Percentiles rank a stretch among this genome's conserved stretches.
Evolutionary conservation across 2,329 filamentous ascomycete genomes (phyloP).

Genomic region (Exophiala alcalophila): DNA sequence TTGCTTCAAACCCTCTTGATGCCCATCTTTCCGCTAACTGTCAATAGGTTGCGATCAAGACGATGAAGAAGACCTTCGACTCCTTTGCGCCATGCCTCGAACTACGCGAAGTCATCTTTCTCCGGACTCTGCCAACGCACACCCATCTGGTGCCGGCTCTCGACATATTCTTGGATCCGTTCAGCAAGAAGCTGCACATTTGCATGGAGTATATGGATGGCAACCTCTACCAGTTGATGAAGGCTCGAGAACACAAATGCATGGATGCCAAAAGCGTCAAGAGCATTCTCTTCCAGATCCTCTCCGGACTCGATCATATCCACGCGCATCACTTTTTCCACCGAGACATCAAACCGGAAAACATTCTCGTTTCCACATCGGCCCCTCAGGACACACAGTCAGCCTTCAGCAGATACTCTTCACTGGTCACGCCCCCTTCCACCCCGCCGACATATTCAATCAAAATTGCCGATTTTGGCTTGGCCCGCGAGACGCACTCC

Average conservation of each 20-base stretch:
- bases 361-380: slow-evolving; percentile 93
- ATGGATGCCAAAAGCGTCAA: slow-evolving; percentile 90
- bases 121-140: slow-evolving; percentile 82
- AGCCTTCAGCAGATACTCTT: slow-evolving; percentile 88
- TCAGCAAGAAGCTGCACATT: slow-evolving; percentile 94
- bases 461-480: slow-evolving; percentile 97
- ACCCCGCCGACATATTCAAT: slow-evolving; percentile 92
- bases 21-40: slow-evolving; percentile 22
- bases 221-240: slow-evolving; percentile 98
- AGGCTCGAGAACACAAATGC: slow-evolving; percentile 90
- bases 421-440: slow-evolving; percentile 88
- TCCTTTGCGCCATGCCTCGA: slow-evolving; percentile 87
- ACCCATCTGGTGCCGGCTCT: slow-evolving; percentile 93
- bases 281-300: slow-evolving; percentile 95
- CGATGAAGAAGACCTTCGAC: slow-evolving; percentile 99
- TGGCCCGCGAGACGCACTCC: slow-evolving; percentile 95
- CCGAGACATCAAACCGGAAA: slow-evolving; percentile 98
- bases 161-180: slow-evolving; percentile 96
- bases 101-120: slow-evolving; percentile 92
- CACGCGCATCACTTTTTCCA: slow-evolving; percentile 98
- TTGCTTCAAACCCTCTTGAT: slow-evolving; percentile 28
- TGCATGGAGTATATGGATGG: slow-evolving; percentile 99
- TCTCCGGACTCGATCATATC: slow-evolving; percentile 93
- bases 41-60: slow-evolving; percentile 90
- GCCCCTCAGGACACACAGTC: slow-evolving; percentile 75